Evolutionary conservation across 2,329 filamentous ascomycete species (phyloP).

Genomic region (Alternaria atra): DNA sequence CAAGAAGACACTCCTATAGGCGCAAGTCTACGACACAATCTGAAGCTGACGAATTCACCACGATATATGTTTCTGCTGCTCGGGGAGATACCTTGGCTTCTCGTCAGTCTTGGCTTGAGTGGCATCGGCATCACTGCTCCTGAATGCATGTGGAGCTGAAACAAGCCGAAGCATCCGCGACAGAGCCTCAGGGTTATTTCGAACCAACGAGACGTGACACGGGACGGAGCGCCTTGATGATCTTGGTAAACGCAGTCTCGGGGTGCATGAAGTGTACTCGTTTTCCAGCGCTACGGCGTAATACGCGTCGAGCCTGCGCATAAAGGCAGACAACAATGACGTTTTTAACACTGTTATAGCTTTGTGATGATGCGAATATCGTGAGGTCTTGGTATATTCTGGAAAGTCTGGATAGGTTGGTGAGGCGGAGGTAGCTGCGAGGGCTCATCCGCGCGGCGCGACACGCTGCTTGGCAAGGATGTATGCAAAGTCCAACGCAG

Average conservation of each 20-base stretch:
- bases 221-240: not conserved
- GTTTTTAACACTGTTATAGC: not conserved
- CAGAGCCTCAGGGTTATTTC: not conserved
- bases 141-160: not conserved
- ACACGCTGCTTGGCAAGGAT: not conserved
- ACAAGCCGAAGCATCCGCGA: not conserved
- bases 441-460: too few relatives aligned
- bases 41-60: not conserved
- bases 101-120: not conserved
- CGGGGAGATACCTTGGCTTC: slow-evolving; percentile 4
- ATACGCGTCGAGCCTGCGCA: not conserved
- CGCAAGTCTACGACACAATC: not conserved
- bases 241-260: not conserved
- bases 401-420: not conserved
- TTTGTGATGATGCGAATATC: not conserved
- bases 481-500: not conserved
- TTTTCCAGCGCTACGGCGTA: not conserved
- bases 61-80: not conserved
- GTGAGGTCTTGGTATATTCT: not conserved
- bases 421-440: not conserved
- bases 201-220: not conserved
- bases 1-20: not conserved
- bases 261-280: not conserved
- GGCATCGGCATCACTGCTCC: not conserved
- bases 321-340: not conserved